Evolutionary conservation across 257 asterid species (phyloP), one percentile per base, ranked within the genome.

Genomic region (Scutellaria minor): DNA sequence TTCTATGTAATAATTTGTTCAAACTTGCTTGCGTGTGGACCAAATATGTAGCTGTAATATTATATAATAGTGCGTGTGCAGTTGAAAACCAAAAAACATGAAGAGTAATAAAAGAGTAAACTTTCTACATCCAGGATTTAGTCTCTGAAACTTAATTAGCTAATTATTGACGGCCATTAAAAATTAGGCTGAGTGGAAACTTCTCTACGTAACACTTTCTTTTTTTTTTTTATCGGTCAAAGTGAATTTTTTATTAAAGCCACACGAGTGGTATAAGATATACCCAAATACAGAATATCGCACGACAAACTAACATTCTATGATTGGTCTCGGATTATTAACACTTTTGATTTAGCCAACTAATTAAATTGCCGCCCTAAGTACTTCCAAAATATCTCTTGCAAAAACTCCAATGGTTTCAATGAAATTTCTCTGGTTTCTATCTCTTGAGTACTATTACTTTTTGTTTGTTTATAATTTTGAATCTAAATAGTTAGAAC

Each of bases 161-260:
- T 61, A 7, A 60, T 63, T 61, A 52, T 14, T 7, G 51, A 69
- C 9, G 1, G 27, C 18, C 27, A 58, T 70, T 24, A 15, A 70
- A 56, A 44, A 68, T 18, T 61, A 35, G 56, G 79, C 72, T 62
- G 71, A 47, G 75, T 22, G 54, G 66, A 64, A 76, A 71, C 73
- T 70, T 79, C 78, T 78, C 73, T 82, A 73, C 84, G 76, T 79
- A 82, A 82, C n/a, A n/a, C n/a, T n/a, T n/a, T n/a, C n/a, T n/a
- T n/a, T n/a, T n/a, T n/a, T n/a, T n/a, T n/a, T n/a, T n/a, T n/a
- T n/a, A n/a, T n/a, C n/a, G n/a, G n/a, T n/a, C n/a, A n/a, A n/a
- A n/a, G n/a, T n/a, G n/a, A n/a, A n/a, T n/a, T n/a, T n/a, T n/a
- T n/a, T n/a, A n/a, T n/a, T n/a, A n/a, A n/a, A n/a, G n/a, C n/a